Evolutionary conservation across 768 basidiomycete genomes (phyloP).

Genomic region (Mycena rosella): DNA sequence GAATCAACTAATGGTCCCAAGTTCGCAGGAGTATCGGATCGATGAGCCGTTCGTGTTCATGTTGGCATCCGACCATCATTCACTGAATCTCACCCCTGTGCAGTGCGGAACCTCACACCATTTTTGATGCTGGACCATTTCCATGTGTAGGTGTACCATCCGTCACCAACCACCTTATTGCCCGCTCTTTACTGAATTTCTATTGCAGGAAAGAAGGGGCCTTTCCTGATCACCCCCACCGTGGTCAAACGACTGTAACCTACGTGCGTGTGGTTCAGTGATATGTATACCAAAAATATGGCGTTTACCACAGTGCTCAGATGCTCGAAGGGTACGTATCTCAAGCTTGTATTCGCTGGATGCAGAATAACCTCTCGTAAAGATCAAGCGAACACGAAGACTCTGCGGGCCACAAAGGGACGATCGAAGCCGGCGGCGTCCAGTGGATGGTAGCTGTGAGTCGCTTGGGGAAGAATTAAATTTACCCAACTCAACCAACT

Average conservation of each 20-base stretch:
- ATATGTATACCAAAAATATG: background rate
- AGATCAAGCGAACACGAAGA: slow-evolving; percentile 90
- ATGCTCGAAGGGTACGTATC: slow-evolving; percentile 80
- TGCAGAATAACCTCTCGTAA: background rate
- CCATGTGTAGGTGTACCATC: slow-evolving; percentile 66
- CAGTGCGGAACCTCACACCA: slow-evolving; percentile 84
- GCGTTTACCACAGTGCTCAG: background rate
- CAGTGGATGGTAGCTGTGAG: slow-evolving; percentile 84
- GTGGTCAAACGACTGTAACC: slow-evolving; percentile 90
- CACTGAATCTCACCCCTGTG: slow-evolving; percentile 1
- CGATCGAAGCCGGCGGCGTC: slow-evolving; percentile 84
- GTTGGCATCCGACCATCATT: background rate
- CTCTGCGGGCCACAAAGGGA: slow-evolving; percentile 87
- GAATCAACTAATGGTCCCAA: slow-evolving; percentile 74
- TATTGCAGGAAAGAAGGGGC: slow-evolving; percentile 55
- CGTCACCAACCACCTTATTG: background rate
- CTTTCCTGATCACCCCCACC: slow-evolving; percentile 94
- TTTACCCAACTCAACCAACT: too few species aligned
- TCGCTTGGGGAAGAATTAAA: background rate
- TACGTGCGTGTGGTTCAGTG: slow-evolving; percentile 56
- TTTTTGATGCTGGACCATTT: slow-evolving; percentile 95
- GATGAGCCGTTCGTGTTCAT: slow-evolving; percentile 46
- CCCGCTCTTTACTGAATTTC: slow-evolving; percentile 6
- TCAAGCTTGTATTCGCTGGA: background rate
- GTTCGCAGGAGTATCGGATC: slow-evolving; percentile 92